phyloP scores from a whole-genome alignment of 257 asterid genomes.

The Nicotiana benthamiana region DNA sequence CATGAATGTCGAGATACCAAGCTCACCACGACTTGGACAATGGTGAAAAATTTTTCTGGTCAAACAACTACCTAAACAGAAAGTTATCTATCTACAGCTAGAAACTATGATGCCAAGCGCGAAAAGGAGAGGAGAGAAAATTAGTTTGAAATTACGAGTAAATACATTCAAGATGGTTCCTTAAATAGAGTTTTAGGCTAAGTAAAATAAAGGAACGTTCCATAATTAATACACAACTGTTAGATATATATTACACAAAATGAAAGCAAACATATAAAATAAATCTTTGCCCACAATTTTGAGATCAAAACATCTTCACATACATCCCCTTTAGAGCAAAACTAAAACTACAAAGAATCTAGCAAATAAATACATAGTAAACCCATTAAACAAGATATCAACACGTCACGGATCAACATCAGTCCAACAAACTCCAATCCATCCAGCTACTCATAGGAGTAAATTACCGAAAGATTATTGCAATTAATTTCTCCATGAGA shows the following conservation, averaged over 20 bases:
- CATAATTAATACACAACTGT: background rate
- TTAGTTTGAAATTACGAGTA: background rate
- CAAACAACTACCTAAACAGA: background rate
- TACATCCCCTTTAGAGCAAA: background rate
- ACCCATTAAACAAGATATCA: background rate
- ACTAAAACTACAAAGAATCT: background rate
- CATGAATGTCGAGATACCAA: background rate
- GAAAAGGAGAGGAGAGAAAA: background rate
- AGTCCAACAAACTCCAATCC: background rate
- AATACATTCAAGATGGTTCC: constrained; percentile 2
- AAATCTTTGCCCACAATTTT: background rate
- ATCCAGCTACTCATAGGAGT: background rate
- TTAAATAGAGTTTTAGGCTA: background rate
- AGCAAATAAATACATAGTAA: background rate
- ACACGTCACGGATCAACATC: background rate
- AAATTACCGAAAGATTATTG: background rate
- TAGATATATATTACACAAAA: background rate
- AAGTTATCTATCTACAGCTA: background rate
- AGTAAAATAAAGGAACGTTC: background rate
- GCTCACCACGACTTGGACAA: background rate
- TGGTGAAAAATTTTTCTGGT: background rate
- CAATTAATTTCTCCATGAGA: background rate
- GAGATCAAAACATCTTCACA: background rate
- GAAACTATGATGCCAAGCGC: background rate
- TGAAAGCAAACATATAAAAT: background rate